These are phyloP conservation scores for Candida namnaoensis DNA, from an alignment of 805 yeast species.

Conservation along the genomic window DNA sequence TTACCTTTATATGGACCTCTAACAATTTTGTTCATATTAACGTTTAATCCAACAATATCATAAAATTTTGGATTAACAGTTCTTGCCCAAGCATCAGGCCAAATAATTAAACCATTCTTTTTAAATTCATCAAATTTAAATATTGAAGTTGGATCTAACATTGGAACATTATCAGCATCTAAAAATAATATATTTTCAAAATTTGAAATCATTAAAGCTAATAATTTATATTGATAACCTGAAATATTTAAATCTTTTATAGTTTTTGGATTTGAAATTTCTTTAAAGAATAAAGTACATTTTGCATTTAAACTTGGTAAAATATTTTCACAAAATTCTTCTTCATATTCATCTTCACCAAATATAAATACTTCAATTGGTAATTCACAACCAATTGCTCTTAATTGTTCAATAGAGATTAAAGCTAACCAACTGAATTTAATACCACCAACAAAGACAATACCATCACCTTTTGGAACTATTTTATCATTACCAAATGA, in stretches of 20 bases:
- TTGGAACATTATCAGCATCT: constrained; percentile 68
- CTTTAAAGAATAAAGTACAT: constrained; percentile 55
- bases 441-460: constrained; percentile 72
- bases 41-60: constrained; percentile 37
- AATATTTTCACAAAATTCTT: constrained; percentile 50
- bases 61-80: constrained; percentile 54
- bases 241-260: constrained; percentile 36
- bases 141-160: constrained; percentile 46
- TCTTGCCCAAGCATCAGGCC: constrained; percentile 72
- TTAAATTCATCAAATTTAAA: constrained; percentile 34
- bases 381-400: constrained; percentile 50
- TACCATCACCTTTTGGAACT: constrained; percentile 36
- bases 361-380: constrained; percentile 74
- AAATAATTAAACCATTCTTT: constrained; percentile 37
- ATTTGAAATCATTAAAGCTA: constrained; percentile 59
- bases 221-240: constrained; percentile 57
- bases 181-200: constrained; percentile 62
- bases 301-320: constrained; percentile 53
- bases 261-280: constrained; percentile 40
- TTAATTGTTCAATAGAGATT: constrained; percentile 49
- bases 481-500: constrained; percentile 19
- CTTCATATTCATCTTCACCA: constrained; percentile 54
- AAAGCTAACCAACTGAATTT: constrained; percentile 64
- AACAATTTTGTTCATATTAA: constrained; percentile 22
- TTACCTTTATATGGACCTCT: constrained; percentile 25